Percentiles rank a stretch among this genome's conserved stretches.
phyloP scores from a whole-genome alignment of 306 rosid species.

The Sesbania bispinosa region DNA sequence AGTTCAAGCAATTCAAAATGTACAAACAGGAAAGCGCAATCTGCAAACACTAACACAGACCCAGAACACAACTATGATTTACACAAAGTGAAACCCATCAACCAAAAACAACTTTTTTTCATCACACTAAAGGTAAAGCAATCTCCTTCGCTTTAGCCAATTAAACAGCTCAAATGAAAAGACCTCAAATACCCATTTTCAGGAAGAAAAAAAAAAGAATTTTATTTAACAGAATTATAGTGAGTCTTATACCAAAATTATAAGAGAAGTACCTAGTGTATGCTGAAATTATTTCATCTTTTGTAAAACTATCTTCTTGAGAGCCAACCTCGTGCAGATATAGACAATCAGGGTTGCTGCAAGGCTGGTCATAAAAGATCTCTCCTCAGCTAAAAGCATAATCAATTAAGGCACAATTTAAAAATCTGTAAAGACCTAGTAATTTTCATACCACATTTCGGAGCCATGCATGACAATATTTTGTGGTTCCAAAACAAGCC shows the following conservation, averaged over 20 bases:
- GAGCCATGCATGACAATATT: slow-evolving; percentile 99
- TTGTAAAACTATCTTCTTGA: slow-evolving; percentile 95
- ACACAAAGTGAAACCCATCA: neutral
- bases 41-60: neutral
- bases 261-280: slow-evolving; percentile 71
- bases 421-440: neutral
- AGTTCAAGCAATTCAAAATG: neutral
- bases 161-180: neutral
- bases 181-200: neutral
- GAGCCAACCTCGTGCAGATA: slow-evolving; percentile 97
- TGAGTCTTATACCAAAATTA: neutral
- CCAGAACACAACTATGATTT: neutral
- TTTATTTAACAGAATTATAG: neutral
- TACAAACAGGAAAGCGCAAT: neutral
- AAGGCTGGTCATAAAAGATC: slow-evolving; percentile 65
- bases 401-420: slow-evolving; percentile 8
- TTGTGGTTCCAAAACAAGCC: slow-evolving; percentile 99
- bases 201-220: neutral
- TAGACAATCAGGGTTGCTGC: slow-evolving; percentile 96
- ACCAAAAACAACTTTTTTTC: neutral
- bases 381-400: slow-evolving; percentile 3
- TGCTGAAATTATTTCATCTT: slow-evolving; percentile 95
- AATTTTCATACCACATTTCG: slow-evolving; percentile 79
- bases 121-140: neutral
- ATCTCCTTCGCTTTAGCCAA: neutral